A percentile compares a stretch with the other conserved stretches of the same genome.
Evolutionary conservation across 1,284 basidiomycete genomes (phyloP).

Genomic region (Sporisorium scitamineum): DNA sequence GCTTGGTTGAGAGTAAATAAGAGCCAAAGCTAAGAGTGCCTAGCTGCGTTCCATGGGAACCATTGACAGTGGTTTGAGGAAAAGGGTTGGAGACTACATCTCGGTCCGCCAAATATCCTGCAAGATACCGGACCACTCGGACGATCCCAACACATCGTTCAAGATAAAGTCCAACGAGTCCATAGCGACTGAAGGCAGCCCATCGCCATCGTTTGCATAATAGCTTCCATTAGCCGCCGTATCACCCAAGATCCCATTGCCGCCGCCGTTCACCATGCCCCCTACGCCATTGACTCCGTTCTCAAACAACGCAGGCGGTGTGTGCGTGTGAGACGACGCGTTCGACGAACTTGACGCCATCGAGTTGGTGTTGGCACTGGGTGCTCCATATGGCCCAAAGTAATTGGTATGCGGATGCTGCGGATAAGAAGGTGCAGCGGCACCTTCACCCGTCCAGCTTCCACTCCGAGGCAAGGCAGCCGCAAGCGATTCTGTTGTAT

Average conservation of each 20-base stretch:
- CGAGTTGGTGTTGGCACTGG: not conserved
- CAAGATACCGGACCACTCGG: constrained; percentile 35
- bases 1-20: no score
- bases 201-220: not conserved
- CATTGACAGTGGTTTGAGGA: no score
- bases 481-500: constrained; percentile 28
- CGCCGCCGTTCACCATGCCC: not conserved
- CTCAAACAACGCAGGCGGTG: constrained; percentile 6
- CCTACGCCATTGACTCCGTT: not conserved
- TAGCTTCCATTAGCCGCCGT: not conserved
- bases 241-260: not conserved
- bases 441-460: not conserved
- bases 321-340: constrained; percentile 16
- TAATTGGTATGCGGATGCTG: not conserved
- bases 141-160: constrained; percentile 37
- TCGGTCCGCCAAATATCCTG: constrained; percentile 45
- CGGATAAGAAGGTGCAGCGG: not conserved
- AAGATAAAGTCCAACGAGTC: constrained; percentile 44
- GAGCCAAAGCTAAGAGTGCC: not conserved
- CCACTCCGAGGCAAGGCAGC: constrained; percentile 18
- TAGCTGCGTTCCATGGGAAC: not conserved
- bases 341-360: constrained; percentile 11
- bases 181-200: not conserved
- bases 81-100: constrained; percentile 5
- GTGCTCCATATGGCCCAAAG: constrained; percentile 2